Evolutionary conservation across 139 green algal genomes (phyloP).

Genomic region (Chlorella sp.): DNA sequence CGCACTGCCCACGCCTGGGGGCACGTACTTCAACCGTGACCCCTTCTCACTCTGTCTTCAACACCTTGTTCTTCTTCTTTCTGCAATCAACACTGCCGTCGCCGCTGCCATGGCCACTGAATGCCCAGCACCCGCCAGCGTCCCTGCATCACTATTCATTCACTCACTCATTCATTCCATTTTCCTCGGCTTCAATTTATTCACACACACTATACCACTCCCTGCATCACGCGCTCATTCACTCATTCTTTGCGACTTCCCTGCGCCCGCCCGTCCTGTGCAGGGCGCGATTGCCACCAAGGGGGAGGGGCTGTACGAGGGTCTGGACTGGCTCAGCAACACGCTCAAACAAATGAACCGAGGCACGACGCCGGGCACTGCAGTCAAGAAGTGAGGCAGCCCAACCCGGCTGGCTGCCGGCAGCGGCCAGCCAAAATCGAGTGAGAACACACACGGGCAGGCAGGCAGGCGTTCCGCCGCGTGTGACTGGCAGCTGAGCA

Average conservation of each 20-base stretch:
- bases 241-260: background rate
- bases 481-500: background rate
- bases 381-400: conserved; percentile 12
- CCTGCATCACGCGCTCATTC: no score
- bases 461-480: background rate
- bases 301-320: conserved; percentile 96
- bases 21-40: no score
- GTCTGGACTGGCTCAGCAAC: conserved; percentile 81
- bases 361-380: conserved; percentile 11
- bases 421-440: background rate
- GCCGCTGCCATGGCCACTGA: no score
- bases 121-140: background rate
- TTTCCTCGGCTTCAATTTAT: no score
- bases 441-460: background rate
- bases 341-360: conserved; percentile 44
- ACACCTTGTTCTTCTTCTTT: no score
- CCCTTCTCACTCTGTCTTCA: no score
- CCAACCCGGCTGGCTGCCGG: background rate
- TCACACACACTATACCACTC: no score
- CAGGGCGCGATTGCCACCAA: conserved; percentile 83
- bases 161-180: no score
- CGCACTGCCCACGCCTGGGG: no score
- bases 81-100: no score
- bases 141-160: no score
- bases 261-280: conserved; percentile 58